phyloP scores from a whole-genome alignment of 1,284 basidiomycete genomes.

The Trametes hirsuta region DNA sequence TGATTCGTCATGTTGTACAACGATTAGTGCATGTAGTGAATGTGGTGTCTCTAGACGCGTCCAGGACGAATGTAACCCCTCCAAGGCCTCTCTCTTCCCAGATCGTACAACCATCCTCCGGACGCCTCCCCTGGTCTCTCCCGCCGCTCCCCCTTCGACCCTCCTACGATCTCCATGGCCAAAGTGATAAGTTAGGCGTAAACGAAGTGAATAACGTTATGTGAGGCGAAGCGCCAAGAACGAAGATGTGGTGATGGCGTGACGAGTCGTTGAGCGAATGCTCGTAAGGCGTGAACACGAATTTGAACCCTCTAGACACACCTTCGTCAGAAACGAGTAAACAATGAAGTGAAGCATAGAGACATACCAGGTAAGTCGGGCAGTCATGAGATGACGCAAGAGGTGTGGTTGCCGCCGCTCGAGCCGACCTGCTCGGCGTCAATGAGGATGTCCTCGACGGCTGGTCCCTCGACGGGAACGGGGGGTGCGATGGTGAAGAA shows the following conservation, averaged over 20 bases:
- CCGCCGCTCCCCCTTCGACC: too few species aligned
- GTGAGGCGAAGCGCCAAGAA: neutral
- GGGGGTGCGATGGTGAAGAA: conserved; percentile 27
- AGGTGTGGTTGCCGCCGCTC: conserved; percentile 3
- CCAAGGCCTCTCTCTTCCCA: too few species aligned
- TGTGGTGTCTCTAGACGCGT: too few species aligned
- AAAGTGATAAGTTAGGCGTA: conserved; percentile 5
- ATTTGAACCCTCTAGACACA: neutral
- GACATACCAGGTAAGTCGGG: neutral
- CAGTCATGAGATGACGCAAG: conserved; percentile 19
- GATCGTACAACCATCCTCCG: too few species aligned
- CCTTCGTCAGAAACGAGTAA: too few species aligned
- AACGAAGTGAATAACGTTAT: neutral
- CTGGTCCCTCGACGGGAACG: conserved; percentile 19
- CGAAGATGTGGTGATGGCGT: neutral
- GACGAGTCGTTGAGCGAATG: neutral
- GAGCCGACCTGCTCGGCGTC: conserved; percentile 12
- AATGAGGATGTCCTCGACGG: conserved; percentile 21
- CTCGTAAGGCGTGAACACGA: neutral
- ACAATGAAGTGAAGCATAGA: too few species aligned
- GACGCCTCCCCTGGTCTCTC: too few species aligned
- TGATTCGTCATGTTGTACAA: too few species aligned
- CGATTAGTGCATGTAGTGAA: too few species aligned
- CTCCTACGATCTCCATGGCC: neutral
- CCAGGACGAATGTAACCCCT: too few species aligned